A percentile compares a stretch with the other conserved stretches of the same genome.
Conservation (phyloP, 495 filamentous ascomycete species). For the Neurospora tetraspora region DNA sequence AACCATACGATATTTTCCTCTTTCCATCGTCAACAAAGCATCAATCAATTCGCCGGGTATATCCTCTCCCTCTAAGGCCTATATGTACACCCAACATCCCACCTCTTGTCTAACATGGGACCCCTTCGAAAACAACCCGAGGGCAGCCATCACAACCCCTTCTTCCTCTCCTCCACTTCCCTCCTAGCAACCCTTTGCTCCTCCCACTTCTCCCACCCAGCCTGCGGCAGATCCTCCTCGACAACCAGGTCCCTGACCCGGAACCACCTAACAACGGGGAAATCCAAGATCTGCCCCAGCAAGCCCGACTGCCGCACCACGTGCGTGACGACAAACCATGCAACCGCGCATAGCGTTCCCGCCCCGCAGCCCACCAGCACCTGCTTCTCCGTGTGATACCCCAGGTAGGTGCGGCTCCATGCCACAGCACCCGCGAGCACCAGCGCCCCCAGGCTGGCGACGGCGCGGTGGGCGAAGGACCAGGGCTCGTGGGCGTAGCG, state of each 20-base stretch:
- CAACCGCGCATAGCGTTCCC: constrained; percentile 58
- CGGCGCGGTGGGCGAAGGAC: constrained; percentile 45
- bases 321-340: constrained; percentile 69
- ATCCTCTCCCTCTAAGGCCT: background rate
- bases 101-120: background rate
- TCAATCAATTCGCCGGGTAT: background rate
- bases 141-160: background rate
- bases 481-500: constrained; percentile 38
- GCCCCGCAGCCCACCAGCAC: constrained; percentile 70
- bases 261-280: constrained; percentile 51
- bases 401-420: constrained; percentile 75
- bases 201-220: constrained; percentile 92
- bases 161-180: background rate
- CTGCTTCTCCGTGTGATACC: constrained; percentile 84
- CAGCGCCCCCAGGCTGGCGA: constrained; percentile 47
- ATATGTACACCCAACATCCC: background rate
- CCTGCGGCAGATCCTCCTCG: constrained; percentile 80
- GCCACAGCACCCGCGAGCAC: constrained; percentile 59
- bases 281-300: constrained; percentile 63
- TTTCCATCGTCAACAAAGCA: background rate
- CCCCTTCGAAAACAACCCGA: background rate
- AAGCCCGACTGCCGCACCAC: constrained; percentile 47
- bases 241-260: constrained; percentile 77
- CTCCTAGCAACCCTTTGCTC: constrained; percentile 5
- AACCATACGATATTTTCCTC: background rate